phyloP scores from a whole-genome alignment of 768 basidiomycete genomes.

The Pulveroboletus ravenelii region DNA sequence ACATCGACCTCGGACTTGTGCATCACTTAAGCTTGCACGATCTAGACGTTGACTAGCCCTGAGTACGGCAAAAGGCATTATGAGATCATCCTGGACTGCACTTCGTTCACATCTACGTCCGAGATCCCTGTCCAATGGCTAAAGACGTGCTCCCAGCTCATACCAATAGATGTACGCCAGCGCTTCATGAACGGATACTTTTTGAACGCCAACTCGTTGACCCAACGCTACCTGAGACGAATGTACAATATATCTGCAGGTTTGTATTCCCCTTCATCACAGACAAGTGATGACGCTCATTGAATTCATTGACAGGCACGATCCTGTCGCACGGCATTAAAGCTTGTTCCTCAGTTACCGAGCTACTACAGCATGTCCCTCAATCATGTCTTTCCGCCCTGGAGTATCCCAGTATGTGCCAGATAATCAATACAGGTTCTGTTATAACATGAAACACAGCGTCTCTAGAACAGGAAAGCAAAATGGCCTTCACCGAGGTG shows the following conservation, averaged over 20 bases:
- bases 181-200: conserved; percentile 62
- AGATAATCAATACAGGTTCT: neutral
- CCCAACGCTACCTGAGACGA: conserved; percentile 70
- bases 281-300: neutral
- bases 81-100: conserved; percentile 80
- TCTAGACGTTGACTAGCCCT: conserved; percentile 49
- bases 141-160: conserved; percentile 70
- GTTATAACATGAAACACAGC: conserved; percentile 36
- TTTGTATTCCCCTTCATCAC: conserved; percentile 20
- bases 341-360: conserved; percentile 59
- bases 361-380: conserved; percentile 56
- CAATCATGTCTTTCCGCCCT: conserved; percentile 43
- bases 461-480: conserved; percentile 55
- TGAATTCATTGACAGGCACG: conserved; percentile 35
- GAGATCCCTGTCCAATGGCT: conserved; percentile 81
- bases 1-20: neutral
- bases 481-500: conserved; percentile 53
- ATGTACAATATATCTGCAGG: conserved; percentile 66
- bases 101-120: conserved; percentile 66
- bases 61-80: conserved; percentile 47
- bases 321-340: conserved; percentile 49
- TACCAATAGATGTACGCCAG: conserved; percentile 62
- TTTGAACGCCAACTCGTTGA: conserved; percentile 67
- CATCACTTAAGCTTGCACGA: neutral
- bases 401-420: conserved; percentile 49